phyloP scores from a whole-genome alignment of 495 filamentous ascomycete genomes.

The Letharia lupina region DNA sequence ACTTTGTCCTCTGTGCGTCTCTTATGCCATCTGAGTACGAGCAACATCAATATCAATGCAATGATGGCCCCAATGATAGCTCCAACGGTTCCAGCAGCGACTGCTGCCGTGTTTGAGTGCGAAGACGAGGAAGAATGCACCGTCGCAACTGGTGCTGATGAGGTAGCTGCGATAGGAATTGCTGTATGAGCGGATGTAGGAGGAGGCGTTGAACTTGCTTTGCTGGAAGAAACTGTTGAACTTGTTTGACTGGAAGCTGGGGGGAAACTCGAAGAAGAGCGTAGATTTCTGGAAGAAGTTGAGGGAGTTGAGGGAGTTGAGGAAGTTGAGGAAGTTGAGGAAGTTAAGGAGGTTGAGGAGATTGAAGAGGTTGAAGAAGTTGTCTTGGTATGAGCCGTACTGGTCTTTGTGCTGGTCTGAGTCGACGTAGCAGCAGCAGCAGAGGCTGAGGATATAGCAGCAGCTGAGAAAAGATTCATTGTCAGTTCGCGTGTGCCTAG shows the following conservation, averaged over 20 bases:
- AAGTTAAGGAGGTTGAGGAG: too few relatives aligned
- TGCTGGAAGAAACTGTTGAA: neutral
- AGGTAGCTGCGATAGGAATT: neutral
- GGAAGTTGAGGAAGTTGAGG: too few relatives aligned
- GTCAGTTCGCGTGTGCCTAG: neutral
- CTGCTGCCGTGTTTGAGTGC: neutral
- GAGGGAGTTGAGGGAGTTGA: neutral
- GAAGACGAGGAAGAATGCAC: neutral
- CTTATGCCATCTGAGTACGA: conserved; percentile 10
- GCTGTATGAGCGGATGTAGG: neutral
- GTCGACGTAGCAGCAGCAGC: neutral
- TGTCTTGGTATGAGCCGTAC: neutral
- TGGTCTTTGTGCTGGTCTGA: neutral
- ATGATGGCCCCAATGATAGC: conserved; percentile 12
- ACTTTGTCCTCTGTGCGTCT: neutral
- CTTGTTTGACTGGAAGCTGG: neutral
- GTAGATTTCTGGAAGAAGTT: neutral
- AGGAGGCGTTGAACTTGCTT: neutral
- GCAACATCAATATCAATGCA: conserved; percentile 3
- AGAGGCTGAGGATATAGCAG: neutral
- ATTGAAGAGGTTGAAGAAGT: too few relatives aligned
- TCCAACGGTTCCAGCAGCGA: conserved; percentile 17
- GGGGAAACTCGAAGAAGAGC: neutral
- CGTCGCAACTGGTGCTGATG: neutral
- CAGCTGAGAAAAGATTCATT: neutral